Percentiles rank a stretch among this genome's conserved stretches.
Conservation (phyloP, 148 eudicot genomes). For the Rhododendron vialii region DNA sequence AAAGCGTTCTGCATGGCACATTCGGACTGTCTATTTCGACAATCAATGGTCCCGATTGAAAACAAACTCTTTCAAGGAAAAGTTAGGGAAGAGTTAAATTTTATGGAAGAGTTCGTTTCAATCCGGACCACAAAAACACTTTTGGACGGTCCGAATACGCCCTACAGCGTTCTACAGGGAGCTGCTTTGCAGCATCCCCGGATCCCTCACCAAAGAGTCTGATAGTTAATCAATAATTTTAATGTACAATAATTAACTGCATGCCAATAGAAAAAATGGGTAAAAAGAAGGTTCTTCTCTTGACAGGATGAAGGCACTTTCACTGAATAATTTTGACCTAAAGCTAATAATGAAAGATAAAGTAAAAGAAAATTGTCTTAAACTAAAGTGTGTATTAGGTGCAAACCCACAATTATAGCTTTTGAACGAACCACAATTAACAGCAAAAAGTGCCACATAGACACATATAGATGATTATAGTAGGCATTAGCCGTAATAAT, state of each 20-base stretch:
- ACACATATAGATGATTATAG: neutral
- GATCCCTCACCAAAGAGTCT: neutral
- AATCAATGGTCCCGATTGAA: too few relatives aligned
- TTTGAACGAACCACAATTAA: conserved; percentile 8
- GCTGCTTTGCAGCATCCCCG: too few relatives aligned
- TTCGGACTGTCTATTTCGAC: too few relatives aligned
- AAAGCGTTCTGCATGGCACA: too few relatives aligned
- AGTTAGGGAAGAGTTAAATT: too few relatives aligned
- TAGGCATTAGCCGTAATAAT: neutral
- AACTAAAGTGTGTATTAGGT: conserved; percentile 17
- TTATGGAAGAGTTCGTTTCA: too few relatives aligned
- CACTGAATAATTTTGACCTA: conserved; percentile 20
- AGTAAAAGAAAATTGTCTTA: conserved; percentile 5
- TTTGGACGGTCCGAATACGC: too few relatives aligned
- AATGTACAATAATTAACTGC: too few relatives aligned
- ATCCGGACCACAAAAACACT: too few relatives aligned
- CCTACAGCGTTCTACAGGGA: too few relatives aligned
- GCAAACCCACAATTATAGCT: conserved; percentile 22
- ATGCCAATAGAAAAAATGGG: neutral
- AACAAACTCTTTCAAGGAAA: too few relatives aligned
- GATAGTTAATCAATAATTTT: neutral
- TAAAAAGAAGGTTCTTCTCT: neutral
- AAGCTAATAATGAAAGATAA: conserved; percentile 5
- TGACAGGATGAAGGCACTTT: conserved; percentile 13
- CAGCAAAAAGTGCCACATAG: neutral